Evolutionary conservation across 495 filamentous ascomycete species (phyloP).

Genomic region (Penicillium steckii): DNA sequence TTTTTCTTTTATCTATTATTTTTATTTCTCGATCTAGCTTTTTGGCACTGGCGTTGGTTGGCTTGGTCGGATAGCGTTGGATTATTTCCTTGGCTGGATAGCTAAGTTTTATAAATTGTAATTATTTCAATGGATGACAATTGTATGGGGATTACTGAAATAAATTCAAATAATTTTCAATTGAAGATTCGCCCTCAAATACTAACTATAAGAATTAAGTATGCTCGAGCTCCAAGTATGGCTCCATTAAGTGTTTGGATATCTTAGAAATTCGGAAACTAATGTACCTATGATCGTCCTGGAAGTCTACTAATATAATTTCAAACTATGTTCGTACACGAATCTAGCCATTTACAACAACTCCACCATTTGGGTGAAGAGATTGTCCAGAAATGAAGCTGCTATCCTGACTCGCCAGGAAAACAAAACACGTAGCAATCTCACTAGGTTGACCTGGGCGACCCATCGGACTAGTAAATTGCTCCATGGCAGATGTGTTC

Average conservation of each 20-base stretch:
- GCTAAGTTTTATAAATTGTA: background rate
- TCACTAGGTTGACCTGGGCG: slow-evolving; percentile 74
- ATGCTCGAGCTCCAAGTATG: too few species aligned
- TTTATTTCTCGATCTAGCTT: background rate
- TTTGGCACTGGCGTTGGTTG: background rate
- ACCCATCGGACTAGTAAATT: slow-evolving; percentile 75
- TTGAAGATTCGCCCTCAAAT: too few species aligned
- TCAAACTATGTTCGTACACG: too few species aligned
- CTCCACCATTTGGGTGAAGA: slow-evolving; percentile 69
- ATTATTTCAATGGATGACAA: background rate
- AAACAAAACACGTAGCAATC: slow-evolving; percentile 79
- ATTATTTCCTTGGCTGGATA: background rate
- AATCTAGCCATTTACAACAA: slow-evolving; percentile 59
- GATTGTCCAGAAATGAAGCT: slow-evolving; percentile 54
- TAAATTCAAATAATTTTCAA: too few species aligned
- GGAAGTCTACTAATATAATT: too few species aligned
- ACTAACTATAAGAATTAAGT: too few species aligned
- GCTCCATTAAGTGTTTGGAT: too few species aligned
- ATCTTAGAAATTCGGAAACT: too few species aligned
- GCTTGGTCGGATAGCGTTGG: background rate
- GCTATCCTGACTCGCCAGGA: slow-evolving; percentile 73
- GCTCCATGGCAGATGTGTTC: slow-evolving; percentile 62
- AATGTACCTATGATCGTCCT: too few species aligned
- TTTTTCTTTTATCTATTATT: background rate
- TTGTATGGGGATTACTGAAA: too few species aligned